These are phyloP conservation scores for Cantharellus anzutake DNA, from an alignment of 768 basidiomycete genomes.

Conservation along the genomic window DNA sequence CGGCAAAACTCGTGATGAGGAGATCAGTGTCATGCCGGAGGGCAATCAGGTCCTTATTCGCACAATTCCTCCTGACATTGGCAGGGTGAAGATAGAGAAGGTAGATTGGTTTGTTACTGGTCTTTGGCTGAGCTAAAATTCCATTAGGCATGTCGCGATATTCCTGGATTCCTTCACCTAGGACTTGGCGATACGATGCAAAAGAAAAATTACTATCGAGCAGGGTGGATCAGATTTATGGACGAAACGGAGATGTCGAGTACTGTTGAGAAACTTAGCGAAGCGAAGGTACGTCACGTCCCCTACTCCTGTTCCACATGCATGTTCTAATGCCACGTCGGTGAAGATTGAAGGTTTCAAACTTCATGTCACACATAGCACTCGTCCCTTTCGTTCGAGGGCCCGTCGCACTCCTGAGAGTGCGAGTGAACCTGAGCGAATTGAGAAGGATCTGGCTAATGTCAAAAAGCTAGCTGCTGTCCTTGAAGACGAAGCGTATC, in stretches of 20 bases:
- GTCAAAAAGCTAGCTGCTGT: conserved; percentile 50
- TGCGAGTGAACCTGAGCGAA: conserved; percentile 58
- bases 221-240: conserved; percentile 78
- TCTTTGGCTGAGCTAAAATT: not conserved
- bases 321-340: conserved; percentile 1
- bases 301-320: not conserved
- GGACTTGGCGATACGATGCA: conserved; percentile 83
- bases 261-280: conserved; percentile 55
- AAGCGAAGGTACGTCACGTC: conserved; percentile 47
- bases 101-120: conserved; percentile 24
- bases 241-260: conserved; percentile 68
- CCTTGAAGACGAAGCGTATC: conserved; percentile 51
- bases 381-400: conserved; percentile 57
- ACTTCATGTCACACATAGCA: conserved; percentile 69
- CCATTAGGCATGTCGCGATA: conserved; percentile 47
- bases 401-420: conserved; percentile 68
- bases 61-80: conserved; percentile 85
- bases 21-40: conserved; percentile 48
- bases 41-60: conserved; percentile 89
- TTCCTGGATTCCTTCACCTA: conserved; percentile 73
- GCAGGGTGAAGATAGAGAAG: conserved; percentile 76
- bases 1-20: conserved; percentile 23
- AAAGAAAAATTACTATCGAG: conserved; percentile 85
- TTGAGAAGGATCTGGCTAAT: conserved; percentile 64
- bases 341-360: conserved; percentile 84